A percentile compares a stretch with the other conserved stretches of the same genome.
phyloP scores from a whole-genome alignment of 805 yeast genomes.

The Kregervanrija fluxuum region DNA sequence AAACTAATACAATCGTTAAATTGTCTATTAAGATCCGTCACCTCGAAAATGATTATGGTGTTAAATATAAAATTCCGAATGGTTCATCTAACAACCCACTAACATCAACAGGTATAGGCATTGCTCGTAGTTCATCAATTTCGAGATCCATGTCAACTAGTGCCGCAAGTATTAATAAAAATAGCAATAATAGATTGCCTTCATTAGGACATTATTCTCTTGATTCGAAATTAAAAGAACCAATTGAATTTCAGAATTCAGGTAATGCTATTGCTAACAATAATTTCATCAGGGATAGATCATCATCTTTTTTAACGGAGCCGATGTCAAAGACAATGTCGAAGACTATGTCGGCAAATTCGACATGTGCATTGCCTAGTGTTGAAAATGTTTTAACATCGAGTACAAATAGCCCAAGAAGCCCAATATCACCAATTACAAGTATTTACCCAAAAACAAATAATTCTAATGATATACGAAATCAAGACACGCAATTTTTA shows the following conservation, averaged over 20 bases:
- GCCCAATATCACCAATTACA: not conserved
- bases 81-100: not conserved
- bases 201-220: no score
- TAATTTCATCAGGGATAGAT: not conserved
- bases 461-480: not conserved
- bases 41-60: conserved; percentile 4
- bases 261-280: not conserved
- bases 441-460: not conserved
- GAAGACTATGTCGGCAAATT: not conserved
- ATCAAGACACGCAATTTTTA: conserved; percentile 3
- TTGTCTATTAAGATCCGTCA: conserved; percentile 36
- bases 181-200: no score
- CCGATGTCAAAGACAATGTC: not conserved
- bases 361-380: not conserved
- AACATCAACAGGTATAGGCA: not conserved
- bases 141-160: no score
- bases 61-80: not conserved
- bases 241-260: not conserved
- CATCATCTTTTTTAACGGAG: not conserved
- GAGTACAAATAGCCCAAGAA: not conserved
- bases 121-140: not conserved
- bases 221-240: no score
- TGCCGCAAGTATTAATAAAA: no score
- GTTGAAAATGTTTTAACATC: not conserved
- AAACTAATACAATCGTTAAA: conserved; percentile 73